A percentile compares a stretch with the other conserved stretches of the same genome.
These are phyloP conservation scores for Coemansia sp. DNA, from an alignment of 192 early-diverging fungal genomes.

Conservation along the genomic window DNA sequence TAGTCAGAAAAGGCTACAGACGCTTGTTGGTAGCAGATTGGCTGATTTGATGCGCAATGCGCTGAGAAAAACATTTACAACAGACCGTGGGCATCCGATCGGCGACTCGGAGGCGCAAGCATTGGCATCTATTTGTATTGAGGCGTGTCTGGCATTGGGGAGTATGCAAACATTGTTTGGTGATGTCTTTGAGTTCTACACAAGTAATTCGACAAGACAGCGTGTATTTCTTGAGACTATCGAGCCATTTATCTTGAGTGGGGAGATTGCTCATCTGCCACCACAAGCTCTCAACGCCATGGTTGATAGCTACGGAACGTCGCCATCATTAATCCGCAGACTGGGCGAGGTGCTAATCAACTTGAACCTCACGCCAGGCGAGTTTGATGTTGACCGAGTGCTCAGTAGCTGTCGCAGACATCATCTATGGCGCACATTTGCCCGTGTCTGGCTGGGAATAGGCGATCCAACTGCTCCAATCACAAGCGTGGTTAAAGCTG, in stretches of 20 bases:
- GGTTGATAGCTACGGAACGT: slow-evolving; percentile 27
- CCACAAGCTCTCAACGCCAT: slow-evolving; percentile 46
- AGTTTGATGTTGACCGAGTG: slow-evolving; percentile 50
- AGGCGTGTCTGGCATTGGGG: slow-evolving; percentile 37
- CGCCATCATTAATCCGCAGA: slow-evolving; percentile 25
- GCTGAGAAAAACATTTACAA: slow-evolving; percentile 14
- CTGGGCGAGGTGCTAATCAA: slow-evolving; percentile 40
- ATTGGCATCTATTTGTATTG: slow-evolving; percentile 27
- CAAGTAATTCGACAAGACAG: not conserved
- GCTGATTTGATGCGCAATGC: slow-evolving; percentile 31
- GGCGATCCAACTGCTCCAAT: slow-evolving; percentile 45
- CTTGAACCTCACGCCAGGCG: slow-evolving; percentile 32
- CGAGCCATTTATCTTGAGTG: slow-evolving; percentile 50
- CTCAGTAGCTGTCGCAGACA: slow-evolving; percentile 35
- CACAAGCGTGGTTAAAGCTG: slow-evolving; percentile 20
- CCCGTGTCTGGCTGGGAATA: slow-evolving; percentile 50
- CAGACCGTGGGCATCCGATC: not conserved
- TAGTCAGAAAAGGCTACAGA: slow-evolving; percentile 14
- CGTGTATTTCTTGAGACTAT: slow-evolving; percentile 32
- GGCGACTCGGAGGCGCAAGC: slow-evolving; percentile 24
- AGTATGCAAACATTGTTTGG: slow-evolving; percentile 28
- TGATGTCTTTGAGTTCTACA: slow-evolving; percentile 42
- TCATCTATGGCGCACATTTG: slow-evolving; percentile 52
- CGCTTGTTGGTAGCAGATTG: slow-evolving; percentile 33
- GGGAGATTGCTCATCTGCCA: slow-evolving; percentile 25